A percentile compares a stretch with the other conserved stretches of the same genome.
These are phyloP conservation scores for Arabidopsis thaliana DNA, from an alignment of 345 rosid species.

Conservation along the genomic window TAIR10.1 NC_003070.9:10306501-10307000, in stretches of 20 bases:
- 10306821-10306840: not conserved
- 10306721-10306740: not conserved
- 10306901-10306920: not conserved
- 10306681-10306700: conserved; percentile 27
- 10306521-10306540: conserved; percentile 24
- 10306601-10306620: conserved; percentile 8
- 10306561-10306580: conserved; percentile 21
- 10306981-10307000: not conserved
- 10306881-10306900: not conserved
- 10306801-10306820: not conserved
- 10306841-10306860: not conserved
- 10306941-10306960: not conserved
- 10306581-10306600: conserved; percentile 13
- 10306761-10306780: not conserved
- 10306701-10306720: not conserved
- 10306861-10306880: not conserved
- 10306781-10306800: too few species aligned
- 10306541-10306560: not conserved
- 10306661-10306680: conserved; percentile 8
- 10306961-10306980: not conserved
- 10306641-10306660: conserved; percentile 4
- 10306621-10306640: not conserved
- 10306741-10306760: not conserved
- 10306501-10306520: not conserved
- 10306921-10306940: conserved; percentile 17